Evolutionary conservation across 2,329 filamentous ascomycete species (phyloP).

Genomic region (Chaetomium sp.): DNA sequence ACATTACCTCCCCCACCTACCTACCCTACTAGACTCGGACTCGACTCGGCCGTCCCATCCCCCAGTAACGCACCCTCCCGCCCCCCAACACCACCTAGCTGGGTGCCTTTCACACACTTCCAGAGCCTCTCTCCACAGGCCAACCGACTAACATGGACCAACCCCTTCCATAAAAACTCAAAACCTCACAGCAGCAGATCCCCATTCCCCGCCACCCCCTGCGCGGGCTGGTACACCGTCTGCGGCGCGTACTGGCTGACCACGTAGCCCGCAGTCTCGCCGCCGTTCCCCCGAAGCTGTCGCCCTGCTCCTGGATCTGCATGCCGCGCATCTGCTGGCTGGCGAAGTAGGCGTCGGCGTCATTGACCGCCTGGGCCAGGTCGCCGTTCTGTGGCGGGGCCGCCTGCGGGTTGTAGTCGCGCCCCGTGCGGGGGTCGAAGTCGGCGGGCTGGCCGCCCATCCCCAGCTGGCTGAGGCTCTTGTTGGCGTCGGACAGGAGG

Average conservation of each 20-base stretch:
- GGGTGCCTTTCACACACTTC: too few species aligned
- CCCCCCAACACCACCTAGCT: too few species aligned
- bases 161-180: too few species aligned
- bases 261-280: slow-evolving; percentile 59
- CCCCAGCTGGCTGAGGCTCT: slow-evolving; percentile 62
- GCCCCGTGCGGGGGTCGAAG: slow-evolving; percentile 48
- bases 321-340: slow-evolving; percentile 71
- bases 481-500: slow-evolving; percentile 54
- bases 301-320: slow-evolving; percentile 65
- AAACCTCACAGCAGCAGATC: slow-evolving; percentile 62
- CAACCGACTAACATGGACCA: too few species aligned
- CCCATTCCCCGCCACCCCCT: slow-evolving; percentile 65
- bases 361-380: slow-evolving; percentile 72
- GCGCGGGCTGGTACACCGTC: slow-evolving; percentile 70
- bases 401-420: slow-evolving; percentile 11
- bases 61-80: background rate
- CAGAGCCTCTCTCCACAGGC: too few species aligned
- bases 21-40: background rate
- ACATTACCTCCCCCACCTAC: background rate
- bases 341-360: slow-evolving; percentile 88
- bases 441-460: slow-evolving; percentile 55
- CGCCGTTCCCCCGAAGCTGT: slow-evolving; percentile 63
- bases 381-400: slow-evolving; percentile 36
- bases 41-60: background rate
- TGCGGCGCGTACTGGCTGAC: slow-evolving; percentile 82